Conservation (phyloP, 768 basidiomycete genomes). For the Boletus vinaceobasis region DNA sequence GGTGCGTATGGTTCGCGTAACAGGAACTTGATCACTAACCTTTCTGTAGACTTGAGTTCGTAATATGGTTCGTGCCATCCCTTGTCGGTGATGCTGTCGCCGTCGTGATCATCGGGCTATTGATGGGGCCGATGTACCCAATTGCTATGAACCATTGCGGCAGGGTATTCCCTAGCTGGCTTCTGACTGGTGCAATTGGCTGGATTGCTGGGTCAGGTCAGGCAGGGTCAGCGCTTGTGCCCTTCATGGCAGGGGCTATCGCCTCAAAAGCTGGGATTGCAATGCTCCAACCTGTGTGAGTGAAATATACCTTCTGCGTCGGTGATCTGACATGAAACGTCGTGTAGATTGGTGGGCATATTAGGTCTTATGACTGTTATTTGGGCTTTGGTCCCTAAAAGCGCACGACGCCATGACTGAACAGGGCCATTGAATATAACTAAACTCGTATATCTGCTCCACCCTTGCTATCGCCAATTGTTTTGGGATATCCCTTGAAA, state of each 20-base stretch:
- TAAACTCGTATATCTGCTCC: background rate
- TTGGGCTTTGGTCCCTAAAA: slow-evolving; percentile 39
- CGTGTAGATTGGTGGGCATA: slow-evolving; percentile 31
- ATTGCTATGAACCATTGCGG: slow-evolving; percentile 40
- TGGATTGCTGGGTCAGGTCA: slow-evolving; percentile 54
- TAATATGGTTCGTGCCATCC: slow-evolving; percentile 68
- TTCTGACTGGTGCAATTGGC: slow-evolving; percentile 39
- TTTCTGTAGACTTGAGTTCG: slow-evolving; percentile 50
- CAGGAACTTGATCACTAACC: background rate
- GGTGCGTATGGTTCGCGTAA: slow-evolving; percentile 1
- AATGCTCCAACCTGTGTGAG: slow-evolving; percentile 49
- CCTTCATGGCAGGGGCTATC: slow-evolving; percentile 49
- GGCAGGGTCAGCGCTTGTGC: slow-evolving; percentile 48
- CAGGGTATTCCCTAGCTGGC: slow-evolving; percentile 33
- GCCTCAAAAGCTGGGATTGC: slow-evolving; percentile 40
- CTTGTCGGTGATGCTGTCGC: slow-evolving; percentile 63
- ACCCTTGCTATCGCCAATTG: background rate
- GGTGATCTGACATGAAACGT: background rate
- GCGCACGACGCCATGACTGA: slow-evolving; percentile 6
- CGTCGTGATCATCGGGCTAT: slow-evolving; percentile 59
- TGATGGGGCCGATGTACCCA: slow-evolving; percentile 77
- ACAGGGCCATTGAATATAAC: background rate
- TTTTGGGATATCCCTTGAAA: background rate
- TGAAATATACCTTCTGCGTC: background rate
- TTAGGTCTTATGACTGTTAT: slow-evolving; percentile 37